Percentiles rank a stretch among this genome's conserved stretches.
Evolutionary conservation across 1,139 yeast species (phyloP).

Genomic region (Candida tropicalis): DNA sequence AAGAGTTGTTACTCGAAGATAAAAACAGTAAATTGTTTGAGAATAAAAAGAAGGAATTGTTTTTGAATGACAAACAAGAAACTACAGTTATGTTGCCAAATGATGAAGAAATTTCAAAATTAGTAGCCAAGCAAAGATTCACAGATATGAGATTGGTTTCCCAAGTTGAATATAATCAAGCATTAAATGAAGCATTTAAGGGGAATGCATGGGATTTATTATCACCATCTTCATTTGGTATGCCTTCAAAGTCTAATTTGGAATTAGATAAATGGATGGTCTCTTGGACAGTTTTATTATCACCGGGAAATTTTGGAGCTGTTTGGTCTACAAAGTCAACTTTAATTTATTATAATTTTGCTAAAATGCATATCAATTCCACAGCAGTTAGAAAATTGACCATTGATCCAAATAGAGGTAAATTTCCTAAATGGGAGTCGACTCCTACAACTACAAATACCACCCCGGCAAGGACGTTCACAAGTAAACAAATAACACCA

Average conservation of each 20-base stretch:
- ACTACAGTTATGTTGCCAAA: not conserved
- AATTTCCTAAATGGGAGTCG: conserved; percentile 28
- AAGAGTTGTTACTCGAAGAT: conserved; percentile 30
- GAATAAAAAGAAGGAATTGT: conserved; percentile 3
- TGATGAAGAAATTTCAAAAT: conserved; percentile 13
- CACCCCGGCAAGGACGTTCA: not conserved
- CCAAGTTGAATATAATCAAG: conserved; percentile 73
- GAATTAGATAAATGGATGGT: conserved; percentile 82
- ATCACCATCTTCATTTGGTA: conserved; percentile 62
- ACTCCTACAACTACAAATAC: not conserved
- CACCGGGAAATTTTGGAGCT: conserved; percentile 61
- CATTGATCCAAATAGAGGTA: conserved; percentile 27
- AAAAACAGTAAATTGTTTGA: conserved; percentile 7
- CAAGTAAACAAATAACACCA: conserved; percentile 4
- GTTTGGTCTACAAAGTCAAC: conserved; percentile 76
- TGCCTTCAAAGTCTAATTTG: conserved; percentile 67
- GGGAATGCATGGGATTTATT: conserved; percentile 67
- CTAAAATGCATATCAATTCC: conserved; percentile 73
- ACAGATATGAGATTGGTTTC: conserved; percentile 67
- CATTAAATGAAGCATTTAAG: conserved; percentile 58
- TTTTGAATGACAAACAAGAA: conserved; percentile 6
- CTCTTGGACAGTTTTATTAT: conserved; percentile 71
- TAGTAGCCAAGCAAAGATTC: conserved; percentile 20
- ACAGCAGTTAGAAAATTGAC: conserved; percentile 52
- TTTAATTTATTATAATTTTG: conserved; percentile 70